Evolutionary conservation across 495 filamentous ascomycete genomes (phyloP).

Genomic region (Durotheca rogersii): DNA sequence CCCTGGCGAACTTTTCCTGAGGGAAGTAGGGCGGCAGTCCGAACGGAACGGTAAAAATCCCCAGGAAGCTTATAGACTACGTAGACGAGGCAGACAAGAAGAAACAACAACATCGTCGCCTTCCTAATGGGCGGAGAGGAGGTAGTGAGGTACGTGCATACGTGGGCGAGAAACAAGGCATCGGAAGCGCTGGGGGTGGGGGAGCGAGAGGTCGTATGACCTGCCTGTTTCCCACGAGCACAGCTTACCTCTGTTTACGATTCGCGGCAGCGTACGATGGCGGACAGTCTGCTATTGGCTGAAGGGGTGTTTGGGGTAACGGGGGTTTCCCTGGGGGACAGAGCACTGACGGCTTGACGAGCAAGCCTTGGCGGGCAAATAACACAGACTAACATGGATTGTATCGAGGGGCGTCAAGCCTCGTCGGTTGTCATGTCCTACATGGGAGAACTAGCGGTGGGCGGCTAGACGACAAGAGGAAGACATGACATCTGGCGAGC

Average conservation of each 20-base stretch:
- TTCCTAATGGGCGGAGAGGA: not conserved
- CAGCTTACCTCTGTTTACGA: slow-evolving; percentile 23
- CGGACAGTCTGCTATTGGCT: slow-evolving; percentile 15
- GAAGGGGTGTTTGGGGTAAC: slow-evolving; percentile 10
- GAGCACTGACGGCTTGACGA: slow-evolving; percentile 19
- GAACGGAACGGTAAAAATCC: slow-evolving; percentile 22
- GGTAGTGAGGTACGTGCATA: not conserved
- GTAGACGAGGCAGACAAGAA: too few relatives aligned
- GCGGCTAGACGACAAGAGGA: not conserved
- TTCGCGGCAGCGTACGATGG: slow-evolving; percentile 20
- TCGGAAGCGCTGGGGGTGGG: slow-evolving; percentile 16
- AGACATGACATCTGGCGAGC: not conserved
- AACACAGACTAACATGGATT: slow-evolving; percentile 2
- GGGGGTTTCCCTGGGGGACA: slow-evolving; percentile 9
- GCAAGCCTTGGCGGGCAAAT: slow-evolving; percentile 21
- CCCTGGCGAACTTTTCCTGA: slow-evolving; percentile 1
- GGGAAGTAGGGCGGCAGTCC: slow-evolving; percentile 8
- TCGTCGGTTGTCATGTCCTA: too few relatives aligned
- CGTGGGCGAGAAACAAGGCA: not conserved
- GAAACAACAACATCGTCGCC: too few relatives aligned
- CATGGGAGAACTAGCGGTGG: not conserved
- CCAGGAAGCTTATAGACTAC: too few relatives aligned
- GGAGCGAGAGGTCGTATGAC: slow-evolving; percentile 24
- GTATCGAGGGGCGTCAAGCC: not conserved
- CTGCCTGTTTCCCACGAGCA: slow-evolving; percentile 25